Evolutionary conservation across 805 yeast genomes (phyloP).

Genomic region (Komagataella phaffii): DNA sequence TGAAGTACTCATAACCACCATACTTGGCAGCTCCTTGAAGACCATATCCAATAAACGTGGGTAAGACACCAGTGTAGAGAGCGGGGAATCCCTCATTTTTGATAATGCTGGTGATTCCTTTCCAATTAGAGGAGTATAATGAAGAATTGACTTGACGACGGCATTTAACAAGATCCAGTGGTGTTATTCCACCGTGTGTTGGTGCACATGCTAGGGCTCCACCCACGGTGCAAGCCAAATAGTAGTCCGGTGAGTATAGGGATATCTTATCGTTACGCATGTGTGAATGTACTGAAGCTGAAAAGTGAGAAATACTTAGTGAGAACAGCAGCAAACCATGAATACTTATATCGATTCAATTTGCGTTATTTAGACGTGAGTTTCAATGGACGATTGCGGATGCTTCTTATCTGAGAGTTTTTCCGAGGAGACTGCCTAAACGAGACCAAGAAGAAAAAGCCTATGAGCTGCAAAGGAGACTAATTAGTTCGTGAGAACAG

Average conservation of each 20-base stretch:
- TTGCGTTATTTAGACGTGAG: neutral
- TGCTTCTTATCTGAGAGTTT: neutral
- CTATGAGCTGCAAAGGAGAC: neutral
- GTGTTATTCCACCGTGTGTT: constrained; percentile 87
- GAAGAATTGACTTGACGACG: constrained; percentile 76
- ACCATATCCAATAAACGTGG: constrained; percentile 87
- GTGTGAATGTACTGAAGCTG: neutral
- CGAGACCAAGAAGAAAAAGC: neutral
- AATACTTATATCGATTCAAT: neutral
- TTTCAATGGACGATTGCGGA: neutral
- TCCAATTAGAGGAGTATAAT: constrained; percentile 67
- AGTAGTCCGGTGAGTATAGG: constrained; percentile 50
- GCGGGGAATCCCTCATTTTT: constrained; percentile 64
- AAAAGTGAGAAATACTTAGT: neutral
- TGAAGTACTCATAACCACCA: constrained; percentile 89
- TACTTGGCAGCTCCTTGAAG: constrained; percentile 96
- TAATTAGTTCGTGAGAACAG: neutral
- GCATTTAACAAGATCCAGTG: constrained; percentile 87
- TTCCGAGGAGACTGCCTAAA: neutral
- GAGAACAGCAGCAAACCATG: neutral
- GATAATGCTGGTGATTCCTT: constrained; percentile 31
- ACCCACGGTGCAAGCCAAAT: constrained; percentile 61
- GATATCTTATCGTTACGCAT: constrained; percentile 21
- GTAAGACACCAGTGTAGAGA: constrained; percentile 80
- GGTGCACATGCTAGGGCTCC: constrained; percentile 86